Evolutionary conservation across 208 protist species (phyloP).

Genomic region (Acanthamoeba royreba): DNA sequence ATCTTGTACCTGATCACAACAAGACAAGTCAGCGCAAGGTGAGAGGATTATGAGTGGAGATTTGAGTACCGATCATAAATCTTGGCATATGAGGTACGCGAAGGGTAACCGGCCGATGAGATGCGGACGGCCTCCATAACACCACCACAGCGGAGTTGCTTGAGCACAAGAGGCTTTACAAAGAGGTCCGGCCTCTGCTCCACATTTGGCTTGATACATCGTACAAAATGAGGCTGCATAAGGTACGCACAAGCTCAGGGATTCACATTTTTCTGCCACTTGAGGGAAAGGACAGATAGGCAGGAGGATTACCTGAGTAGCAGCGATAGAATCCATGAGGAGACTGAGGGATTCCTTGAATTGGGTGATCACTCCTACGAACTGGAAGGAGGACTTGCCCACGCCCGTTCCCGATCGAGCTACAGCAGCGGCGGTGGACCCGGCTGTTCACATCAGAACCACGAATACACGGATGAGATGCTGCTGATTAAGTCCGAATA

Average conservation of each 20-base stretch:
- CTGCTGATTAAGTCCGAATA: no score
- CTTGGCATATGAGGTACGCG: neutral
- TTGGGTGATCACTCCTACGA: neutral
- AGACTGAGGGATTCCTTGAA: constrained; percentile 24
- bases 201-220: constrained; percentile 85
- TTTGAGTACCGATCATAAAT: neutral
- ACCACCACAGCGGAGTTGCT: constrained; percentile 65
- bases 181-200: constrained; percentile 67
- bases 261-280: no score
- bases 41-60: neutral
- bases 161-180: constrained; percentile 42
- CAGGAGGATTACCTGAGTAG: neutral
- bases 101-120: constrained; percentile 53
- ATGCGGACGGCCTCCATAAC: constrained; percentile 65
- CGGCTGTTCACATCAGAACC: neutral
- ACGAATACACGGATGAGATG: neutral
- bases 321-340: constrained; percentile 72
- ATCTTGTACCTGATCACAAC: neutral
- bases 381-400: neutral
- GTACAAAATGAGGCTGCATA: constrained; percentile 78
- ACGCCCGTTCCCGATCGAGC: neutral
- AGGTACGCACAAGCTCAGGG: constrained; percentile 61
- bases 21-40: neutral
- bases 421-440: neutral
- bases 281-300: neutral